Percentiles rank a stretch among this genome's conserved stretches.
Conservation (phyloP, 805 yeast genomes). For the Lipomyces chichibuensis region DNA sequence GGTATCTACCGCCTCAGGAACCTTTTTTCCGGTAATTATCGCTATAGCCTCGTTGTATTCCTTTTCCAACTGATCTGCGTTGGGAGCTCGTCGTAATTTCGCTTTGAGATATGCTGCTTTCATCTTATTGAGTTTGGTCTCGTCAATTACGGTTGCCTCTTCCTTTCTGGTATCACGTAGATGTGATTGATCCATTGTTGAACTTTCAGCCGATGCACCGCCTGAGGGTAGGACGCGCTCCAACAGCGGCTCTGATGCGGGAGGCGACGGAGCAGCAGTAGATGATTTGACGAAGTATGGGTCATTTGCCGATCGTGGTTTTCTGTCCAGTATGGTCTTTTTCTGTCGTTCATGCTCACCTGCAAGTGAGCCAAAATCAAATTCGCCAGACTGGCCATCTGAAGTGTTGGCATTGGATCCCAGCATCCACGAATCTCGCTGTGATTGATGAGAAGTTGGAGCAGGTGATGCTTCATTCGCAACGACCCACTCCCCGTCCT, state of each 20-base stretch:
- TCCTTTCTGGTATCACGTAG: background rate
- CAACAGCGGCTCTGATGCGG: background rate
- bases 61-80: slow-evolving; percentile 39
- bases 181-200: background rate
- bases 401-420: background rate
- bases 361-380: slow-evolving; percentile 40
- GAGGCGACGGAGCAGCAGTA: background rate
- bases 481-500: slow-evolving; percentile 22
- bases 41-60: slow-evolving; percentile 34
- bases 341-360: slow-evolving; percentile 7
- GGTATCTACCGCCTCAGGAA: background rate
- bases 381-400: background rate
- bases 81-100: slow-evolving; percentile 40
- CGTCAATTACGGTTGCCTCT: slow-evolving; percentile 5
- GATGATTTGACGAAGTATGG: slow-evolving; percentile 22
- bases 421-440: slow-evolving; percentile 31
- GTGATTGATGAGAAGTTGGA: background rate
- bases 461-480: background rate
- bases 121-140: slow-evolving; percentile 42
- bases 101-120: slow-evolving; percentile 46
- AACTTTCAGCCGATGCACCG: background rate
- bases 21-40: background rate
- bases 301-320: slow-evolving; percentile 16
- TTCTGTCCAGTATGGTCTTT: slow-evolving; percentile 19
- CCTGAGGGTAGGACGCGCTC: background rate